Percentiles rank a stretch among this genome's conserved stretches.
These are phyloP conservation scores for Aplosporella prunicola DNA, from an alignment of 2,329 filamentous ascomycete species.

Conservation along the genomic window DNA sequence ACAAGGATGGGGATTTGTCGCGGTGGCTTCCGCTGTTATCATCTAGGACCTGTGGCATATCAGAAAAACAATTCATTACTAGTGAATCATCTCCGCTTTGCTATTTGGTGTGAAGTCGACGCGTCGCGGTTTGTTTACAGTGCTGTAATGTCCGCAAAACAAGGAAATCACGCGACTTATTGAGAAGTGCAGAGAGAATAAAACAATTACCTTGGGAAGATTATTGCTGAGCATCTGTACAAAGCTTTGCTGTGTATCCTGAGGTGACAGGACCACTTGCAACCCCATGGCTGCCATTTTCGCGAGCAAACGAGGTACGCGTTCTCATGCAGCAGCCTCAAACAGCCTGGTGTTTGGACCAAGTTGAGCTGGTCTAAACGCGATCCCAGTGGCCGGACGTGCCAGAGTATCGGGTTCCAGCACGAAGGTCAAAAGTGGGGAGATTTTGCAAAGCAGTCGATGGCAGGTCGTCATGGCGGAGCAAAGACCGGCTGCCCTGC, in stretches of 20 bases:
- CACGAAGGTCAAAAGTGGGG: too few species aligned
- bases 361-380: not conserved
- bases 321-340: not conserved
- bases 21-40: slow-evolving; percentile 9
- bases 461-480: too few species aligned
- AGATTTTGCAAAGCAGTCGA: too few species aligned
- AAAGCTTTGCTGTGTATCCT: too few species aligned
- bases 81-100: too few species aligned
- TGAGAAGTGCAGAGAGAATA: too few species aligned
- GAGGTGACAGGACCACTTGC: too few species aligned
- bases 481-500: too few species aligned
- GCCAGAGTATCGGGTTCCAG: not conserved
- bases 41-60: not conserved
- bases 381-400: not conserved
- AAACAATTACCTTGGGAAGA: not conserved
- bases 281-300: not conserved
- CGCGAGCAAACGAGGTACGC: slow-evolving; percentile 4
- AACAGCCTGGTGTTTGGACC: too few species aligned
- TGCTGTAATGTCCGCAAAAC: not conserved
- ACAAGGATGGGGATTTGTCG: slow-evolving; percentile 24
- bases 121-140: not conserved
- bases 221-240: too few species aligned
- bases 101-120: not conserved
- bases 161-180: not conserved
- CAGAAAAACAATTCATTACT: too few species aligned